Conservation (phyloP, 352 stramenopile genomes). For the Elongisporangium anandrum region DNA sequence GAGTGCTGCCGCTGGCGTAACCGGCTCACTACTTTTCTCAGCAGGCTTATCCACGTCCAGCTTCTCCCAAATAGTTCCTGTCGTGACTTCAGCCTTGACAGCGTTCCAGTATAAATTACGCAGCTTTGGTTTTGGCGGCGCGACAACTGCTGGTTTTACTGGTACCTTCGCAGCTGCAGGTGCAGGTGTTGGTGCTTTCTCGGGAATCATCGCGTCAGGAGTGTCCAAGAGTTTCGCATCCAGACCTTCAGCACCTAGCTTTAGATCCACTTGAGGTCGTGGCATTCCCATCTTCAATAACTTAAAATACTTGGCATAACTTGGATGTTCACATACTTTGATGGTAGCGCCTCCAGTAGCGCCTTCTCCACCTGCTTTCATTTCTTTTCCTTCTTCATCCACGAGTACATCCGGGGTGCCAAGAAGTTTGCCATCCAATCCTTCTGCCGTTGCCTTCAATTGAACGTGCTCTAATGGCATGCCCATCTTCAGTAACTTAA, state of each 20-base stretch:
- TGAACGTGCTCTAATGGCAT: conserved; percentile 87
- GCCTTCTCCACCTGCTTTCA: conserved; percentile 13
- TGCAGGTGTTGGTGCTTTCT: conserved; percentile 7
- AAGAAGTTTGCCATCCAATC: conserved; percentile 48
- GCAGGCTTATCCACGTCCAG: conserved; percentile 36
- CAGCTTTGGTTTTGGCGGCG: conserved; percentile 73
- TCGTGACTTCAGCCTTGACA: conserved; percentile 49
- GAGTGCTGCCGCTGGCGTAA: conserved; percentile 10
- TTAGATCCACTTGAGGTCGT: conserved; percentile 87
- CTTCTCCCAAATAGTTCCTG: conserved; percentile 74
- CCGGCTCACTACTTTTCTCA: conserved; percentile 11
- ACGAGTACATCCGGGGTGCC: conserved; percentile 60
- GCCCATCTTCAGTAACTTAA: conserved; percentile 90
- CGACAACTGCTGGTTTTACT: conserved; percentile 27
- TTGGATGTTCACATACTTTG: conserved; percentile 74
- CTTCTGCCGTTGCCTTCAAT: conserved; percentile 79
- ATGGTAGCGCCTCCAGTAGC: conserved; percentile 8
- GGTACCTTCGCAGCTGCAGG: conserved; percentile 15
- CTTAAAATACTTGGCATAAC: conserved; percentile 95
- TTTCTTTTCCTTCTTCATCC: conserved; percentile 45
- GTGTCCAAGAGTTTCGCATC: conserved; percentile 88
- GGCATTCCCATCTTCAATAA: conserved; percentile 95
- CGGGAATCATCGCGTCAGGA: conserved; percentile 63
- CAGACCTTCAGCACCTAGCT: conserved; percentile 89
- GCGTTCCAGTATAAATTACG: conserved; percentile 83